Conservation (phyloP, 768 basidiomycete species). For the Kwoniella shandongensis region DNA sequence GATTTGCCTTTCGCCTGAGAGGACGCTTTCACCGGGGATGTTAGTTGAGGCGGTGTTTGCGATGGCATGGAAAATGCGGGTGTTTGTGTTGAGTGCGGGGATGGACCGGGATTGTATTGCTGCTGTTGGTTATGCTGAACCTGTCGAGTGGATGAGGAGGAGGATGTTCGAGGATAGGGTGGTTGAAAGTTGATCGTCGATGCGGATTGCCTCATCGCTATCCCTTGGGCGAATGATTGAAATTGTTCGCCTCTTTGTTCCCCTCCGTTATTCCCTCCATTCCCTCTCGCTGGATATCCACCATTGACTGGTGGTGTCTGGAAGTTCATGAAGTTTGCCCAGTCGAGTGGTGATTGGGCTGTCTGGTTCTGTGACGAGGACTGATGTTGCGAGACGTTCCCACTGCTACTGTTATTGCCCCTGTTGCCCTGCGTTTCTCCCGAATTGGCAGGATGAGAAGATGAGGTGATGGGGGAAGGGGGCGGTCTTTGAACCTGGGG, state of each 20-base stretch:
- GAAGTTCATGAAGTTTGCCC: slow-evolving; percentile 43
- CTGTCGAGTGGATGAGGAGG: slow-evolving; percentile 7
- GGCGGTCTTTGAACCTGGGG: background rate
- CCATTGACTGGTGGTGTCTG: slow-evolving; percentile 38
- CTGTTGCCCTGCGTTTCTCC: background rate
- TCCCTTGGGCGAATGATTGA: slow-evolving; percentile 41
- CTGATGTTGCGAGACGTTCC: background rate
- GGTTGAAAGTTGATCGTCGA: slow-evolving; percentile 23
- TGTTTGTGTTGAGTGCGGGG: slow-evolving; percentile 10
- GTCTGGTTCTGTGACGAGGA: slow-evolving; percentile 6
- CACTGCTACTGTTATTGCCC: background rate
- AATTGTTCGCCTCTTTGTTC: slow-evolving; percentile 11
- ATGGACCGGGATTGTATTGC: slow-evolving; percentile 16
- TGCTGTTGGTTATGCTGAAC: slow-evolving; percentile 12
- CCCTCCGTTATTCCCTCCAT: slow-evolving; percentile 2
- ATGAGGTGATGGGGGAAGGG: background rate
- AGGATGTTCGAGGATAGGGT: slow-evolving; percentile 16
- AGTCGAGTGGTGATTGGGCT: slow-evolving; percentile 40
- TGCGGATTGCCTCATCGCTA: slow-evolving; percentile 20
- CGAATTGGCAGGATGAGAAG: background rate
- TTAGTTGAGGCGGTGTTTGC: slow-evolving; percentile 14
- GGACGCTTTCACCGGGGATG: slow-evolving; percentile 5
- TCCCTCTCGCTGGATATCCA: slow-evolving; percentile 2
- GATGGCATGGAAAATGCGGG: slow-evolving; percentile 10
- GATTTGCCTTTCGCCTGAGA: slow-evolving; percentile 21